Percentiles rank a stretch among this genome's conserved stretches.
These are phyloP conservation scores for Penicillium lagena DNA, from an alignment of 495 filamentous ascomycete genomes.

Conservation along the genomic window DNA sequence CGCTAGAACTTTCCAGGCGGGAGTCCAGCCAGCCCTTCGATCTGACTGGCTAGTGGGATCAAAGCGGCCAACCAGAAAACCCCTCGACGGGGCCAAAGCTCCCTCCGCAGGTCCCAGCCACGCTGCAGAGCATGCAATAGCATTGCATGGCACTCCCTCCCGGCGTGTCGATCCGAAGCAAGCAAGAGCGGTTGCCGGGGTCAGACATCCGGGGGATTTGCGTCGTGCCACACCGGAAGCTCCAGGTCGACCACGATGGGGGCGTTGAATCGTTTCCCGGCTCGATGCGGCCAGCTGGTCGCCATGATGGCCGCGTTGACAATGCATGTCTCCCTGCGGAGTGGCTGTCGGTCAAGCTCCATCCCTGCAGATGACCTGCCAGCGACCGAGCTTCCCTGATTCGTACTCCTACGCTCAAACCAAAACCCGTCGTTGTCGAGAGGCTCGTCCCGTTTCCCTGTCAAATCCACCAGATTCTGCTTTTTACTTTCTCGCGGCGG, in stretches of 20 bases:
- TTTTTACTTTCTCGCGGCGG: conserved; percentile 46
- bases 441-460: conserved; percentile 34
- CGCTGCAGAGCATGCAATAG: too few species aligned
- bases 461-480: conserved; percentile 52
- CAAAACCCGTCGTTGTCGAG: conserved; percentile 34
- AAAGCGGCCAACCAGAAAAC: too few species aligned
- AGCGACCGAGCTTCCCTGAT: conserved; percentile 3
- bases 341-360: conserved; percentile 21
- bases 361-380: conserved; percentile 3
- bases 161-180: neutral
- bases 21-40: too few species aligned
- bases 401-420: neutral
- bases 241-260: conserved; percentile 75
- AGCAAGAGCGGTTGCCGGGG: too few species aligned
- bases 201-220: too few species aligned
- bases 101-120: too few species aligned
- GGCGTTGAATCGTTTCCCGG: conserved; percentile 58
- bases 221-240: conserved; percentile 49
- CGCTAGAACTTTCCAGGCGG: too few species aligned
- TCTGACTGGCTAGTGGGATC: too few species aligned
- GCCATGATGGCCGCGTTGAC: conserved; percentile 72
- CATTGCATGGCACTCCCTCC: neutral
- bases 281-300: conserved; percentile 56
- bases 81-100: too few species aligned
- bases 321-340: conserved; percentile 65